Evolutionary conservation across 1,284 basidiomycete genomes (phyloP).

Genomic region (Boletellus deceptivus): DNA sequence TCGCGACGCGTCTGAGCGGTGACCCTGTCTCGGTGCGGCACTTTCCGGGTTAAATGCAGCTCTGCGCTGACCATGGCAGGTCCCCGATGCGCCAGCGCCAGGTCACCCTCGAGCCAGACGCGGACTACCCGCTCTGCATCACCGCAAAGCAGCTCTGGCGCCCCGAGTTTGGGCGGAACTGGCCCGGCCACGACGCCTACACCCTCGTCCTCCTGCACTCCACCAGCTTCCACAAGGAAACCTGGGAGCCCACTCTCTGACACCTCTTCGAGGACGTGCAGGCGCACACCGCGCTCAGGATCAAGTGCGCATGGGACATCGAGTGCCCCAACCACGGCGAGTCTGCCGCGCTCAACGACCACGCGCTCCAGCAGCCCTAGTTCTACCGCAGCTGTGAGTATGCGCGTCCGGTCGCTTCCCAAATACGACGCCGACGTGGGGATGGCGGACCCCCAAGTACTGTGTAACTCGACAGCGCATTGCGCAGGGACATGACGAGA

Average conservation of each 20-base stretch:
- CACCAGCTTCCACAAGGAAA: slow-evolving; percentile 67
- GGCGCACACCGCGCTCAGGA: slow-evolving; percentile 24
- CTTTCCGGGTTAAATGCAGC: background rate
- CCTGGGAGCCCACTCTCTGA: slow-evolving; percentile 55
- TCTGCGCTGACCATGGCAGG: too few relatives aligned
- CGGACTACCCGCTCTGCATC: slow-evolving; percentile 46
- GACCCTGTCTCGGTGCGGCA: background rate
- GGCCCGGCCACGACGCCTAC: slow-evolving; percentile 37
- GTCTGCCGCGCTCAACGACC: slow-evolving; percentile 42
- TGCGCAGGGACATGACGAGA: too few relatives aligned
- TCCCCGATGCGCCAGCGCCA: slow-evolving; percentile 23
- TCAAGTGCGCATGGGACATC: slow-evolving; percentile 51
- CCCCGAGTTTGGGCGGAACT: slow-evolving; percentile 36
- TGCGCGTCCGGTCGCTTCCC: background rate
- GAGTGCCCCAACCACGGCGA: slow-evolving; percentile 56
- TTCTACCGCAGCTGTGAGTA: slow-evolving; percentile 46
- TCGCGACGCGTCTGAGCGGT: too few relatives aligned
- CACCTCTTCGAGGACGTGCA: slow-evolving; percentile 17
- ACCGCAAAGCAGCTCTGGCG: slow-evolving; percentile 57
- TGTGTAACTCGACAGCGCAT: too few relatives aligned
- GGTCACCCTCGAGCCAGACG: slow-evolving; percentile 26
- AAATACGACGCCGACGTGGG: background rate
- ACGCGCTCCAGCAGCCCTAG: slow-evolving; percentile 37
- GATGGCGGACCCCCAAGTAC: background rate
- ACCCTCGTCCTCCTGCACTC: slow-evolving; percentile 59